Conservation (phyloP, 1,284 basidiomycete species). For the Xerocomus amazonicus region DNA sequence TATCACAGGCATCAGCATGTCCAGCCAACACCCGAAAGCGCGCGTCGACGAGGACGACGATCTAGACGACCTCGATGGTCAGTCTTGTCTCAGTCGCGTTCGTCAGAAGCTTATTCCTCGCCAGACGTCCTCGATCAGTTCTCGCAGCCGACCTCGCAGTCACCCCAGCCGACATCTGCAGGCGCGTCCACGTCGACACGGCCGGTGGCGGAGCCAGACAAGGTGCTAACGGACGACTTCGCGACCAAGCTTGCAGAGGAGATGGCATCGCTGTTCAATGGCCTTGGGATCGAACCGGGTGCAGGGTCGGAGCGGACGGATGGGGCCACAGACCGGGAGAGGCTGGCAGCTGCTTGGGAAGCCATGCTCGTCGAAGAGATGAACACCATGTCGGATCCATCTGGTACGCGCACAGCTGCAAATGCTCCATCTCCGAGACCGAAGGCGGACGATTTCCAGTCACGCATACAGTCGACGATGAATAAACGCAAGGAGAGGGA, state of each 20-base stretch:
- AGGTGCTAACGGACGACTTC: constrained; percentile 23
- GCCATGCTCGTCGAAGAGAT: constrained; percentile 71
- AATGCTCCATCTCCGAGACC: constrained; percentile 10
- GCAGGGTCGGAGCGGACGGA: constrained; percentile 16
- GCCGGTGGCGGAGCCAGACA: constrained; percentile 24
- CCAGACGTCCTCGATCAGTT: constrained; percentile 59
- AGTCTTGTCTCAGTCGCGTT: constrained; percentile 15
- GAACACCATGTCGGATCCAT: constrained; percentile 43
- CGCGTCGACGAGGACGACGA: constrained; percentile 54
- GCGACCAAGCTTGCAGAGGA: constrained; percentile 64
- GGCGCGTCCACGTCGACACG: constrained; percentile 29
- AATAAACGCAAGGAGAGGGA: constrained; percentile 77
- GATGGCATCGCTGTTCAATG: constrained; percentile 84
- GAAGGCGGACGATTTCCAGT: constrained; percentile 33
- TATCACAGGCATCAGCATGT: constrained; percentile 12
- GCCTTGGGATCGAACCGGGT: constrained; percentile 45
- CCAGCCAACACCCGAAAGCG: constrained; percentile 8
- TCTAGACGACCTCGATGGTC: constrained; percentile 74
- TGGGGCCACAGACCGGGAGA: constrained; percentile 34
- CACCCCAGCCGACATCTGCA: constrained; percentile 24
- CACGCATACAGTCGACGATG: constrained; percentile 53
- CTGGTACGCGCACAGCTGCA: constrained; percentile 14
- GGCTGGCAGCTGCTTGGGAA: constrained; percentile 69
- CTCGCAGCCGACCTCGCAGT: constrained; percentile 16
- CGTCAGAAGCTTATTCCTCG: constrained; percentile 6